Percentiles rank a stretch among this genome's conserved stretches.
Conservation (phyloP, 805 yeast genomes). For the Starmerella gropengiesseri region DNA sequence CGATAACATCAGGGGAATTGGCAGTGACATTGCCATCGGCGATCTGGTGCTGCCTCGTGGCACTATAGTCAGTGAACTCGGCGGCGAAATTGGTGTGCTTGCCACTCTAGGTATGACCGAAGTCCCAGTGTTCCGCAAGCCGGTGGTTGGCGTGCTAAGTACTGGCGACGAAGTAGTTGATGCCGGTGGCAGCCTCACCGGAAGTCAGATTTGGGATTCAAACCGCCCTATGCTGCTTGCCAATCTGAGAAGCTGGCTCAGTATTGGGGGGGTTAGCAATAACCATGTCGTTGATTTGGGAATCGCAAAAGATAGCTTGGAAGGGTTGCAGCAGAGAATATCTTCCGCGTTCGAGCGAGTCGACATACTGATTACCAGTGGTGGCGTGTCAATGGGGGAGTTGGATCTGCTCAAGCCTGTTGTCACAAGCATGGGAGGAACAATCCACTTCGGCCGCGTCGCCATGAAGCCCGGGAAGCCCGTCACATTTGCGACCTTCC, state of each 20-base stretch:
- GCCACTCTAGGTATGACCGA: constrained; percentile 37
- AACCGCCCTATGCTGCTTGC: constrained; percentile 40
- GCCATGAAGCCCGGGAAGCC: constrained; percentile 55
- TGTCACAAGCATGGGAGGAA: constrained; percentile 37
- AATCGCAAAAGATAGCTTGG: constrained; percentile 37
- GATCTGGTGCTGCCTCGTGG: constrained; percentile 33
- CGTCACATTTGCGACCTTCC: constrained; percentile 42
- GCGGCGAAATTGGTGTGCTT: constrained; percentile 42
- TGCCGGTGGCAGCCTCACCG: constrained; percentile 24
- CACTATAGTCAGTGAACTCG: constrained; percentile 32
- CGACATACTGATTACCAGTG: constrained; percentile 42
- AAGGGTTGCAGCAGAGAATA: constrained; percentile 26
- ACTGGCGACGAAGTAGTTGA: constrained; percentile 45
- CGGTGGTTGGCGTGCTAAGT: constrained; percentile 39
- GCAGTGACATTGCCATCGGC: constrained; percentile 39
- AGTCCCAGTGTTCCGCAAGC: constrained; percentile 35
- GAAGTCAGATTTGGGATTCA: constrained; percentile 42
- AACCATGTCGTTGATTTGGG: constrained; percentile 38
- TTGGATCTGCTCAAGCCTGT: constrained; percentile 41
- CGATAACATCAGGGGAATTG: constrained; percentile 40
- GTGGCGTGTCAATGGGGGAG: constrained; percentile 55
- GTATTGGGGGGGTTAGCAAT: constrained; percentile 25
- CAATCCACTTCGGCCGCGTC: constrained; percentile 44
- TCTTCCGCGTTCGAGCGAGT: constrained; percentile 27
- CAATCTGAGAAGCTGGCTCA: constrained; percentile 27